Percentiles rank a stretch among this genome's conserved stretches.
Conservation (phyloP, 768 basidiomycete species). For the Kockovaella imperatae region DNA sequence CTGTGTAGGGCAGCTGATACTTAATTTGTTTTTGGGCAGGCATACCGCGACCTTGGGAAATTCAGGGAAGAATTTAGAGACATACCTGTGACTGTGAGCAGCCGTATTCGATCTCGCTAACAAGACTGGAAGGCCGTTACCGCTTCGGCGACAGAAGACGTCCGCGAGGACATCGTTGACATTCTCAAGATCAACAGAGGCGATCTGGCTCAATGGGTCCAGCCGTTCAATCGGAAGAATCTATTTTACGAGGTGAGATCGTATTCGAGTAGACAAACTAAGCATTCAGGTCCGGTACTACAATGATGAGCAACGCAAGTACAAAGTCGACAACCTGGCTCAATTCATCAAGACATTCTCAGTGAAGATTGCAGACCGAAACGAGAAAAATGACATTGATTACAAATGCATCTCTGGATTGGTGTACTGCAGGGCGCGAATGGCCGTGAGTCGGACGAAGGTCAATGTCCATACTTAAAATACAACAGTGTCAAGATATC, state of each 20-base stretch:
- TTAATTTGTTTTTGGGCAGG: constrained; percentile 14
- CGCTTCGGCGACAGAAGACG: constrained; percentile 43
- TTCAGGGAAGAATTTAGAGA: constrained; percentile 38
- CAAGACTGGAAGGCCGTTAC: constrained; percentile 37
- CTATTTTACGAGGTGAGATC: constrained; percentile 44
- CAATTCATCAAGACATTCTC: constrained; percentile 30
- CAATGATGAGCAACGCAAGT: constrained; percentile 9
- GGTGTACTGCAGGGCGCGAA: constrained; percentile 38
- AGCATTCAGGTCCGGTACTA: constrained; percentile 21
- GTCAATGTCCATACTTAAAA: background rate
- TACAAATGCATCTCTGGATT: constrained; percentile 35
- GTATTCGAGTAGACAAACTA: background rate
- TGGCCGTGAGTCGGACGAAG: constrained; percentile 17
- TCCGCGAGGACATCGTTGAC: constrained; percentile 39
- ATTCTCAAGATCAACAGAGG: constrained; percentile 30
- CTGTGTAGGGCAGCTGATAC: background rate
- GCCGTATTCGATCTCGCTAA: background rate
- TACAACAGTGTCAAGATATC: constrained; percentile 35
- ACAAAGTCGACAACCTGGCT: constrained; percentile 32
- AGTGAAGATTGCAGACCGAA: constrained; percentile 11
- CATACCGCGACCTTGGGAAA: constrained; percentile 40
- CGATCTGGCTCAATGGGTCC: constrained; percentile 41
- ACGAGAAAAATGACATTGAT: constrained; percentile 15
- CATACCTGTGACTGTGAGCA: constrained; percentile 41
- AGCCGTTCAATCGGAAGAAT: constrained; percentile 44